phyloP scores from a whole-genome alignment of 176 grass and related monocot genomes.

The Alopecurus myosuroides region DNA sequence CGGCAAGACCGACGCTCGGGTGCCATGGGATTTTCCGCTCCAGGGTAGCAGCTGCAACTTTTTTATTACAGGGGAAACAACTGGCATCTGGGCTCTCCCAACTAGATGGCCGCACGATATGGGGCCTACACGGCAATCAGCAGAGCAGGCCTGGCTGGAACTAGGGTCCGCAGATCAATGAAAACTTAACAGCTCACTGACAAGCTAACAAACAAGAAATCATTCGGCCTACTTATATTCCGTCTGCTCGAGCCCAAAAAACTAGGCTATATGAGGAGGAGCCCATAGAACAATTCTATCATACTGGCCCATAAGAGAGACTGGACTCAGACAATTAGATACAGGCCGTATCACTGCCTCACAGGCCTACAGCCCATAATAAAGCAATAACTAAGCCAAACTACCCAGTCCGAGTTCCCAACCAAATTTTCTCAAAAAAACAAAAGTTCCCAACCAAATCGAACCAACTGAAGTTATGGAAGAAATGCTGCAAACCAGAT shows the following conservation, averaged over 20 bases:
- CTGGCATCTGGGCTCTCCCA: too few relatives aligned
- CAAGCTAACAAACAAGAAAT: too few relatives aligned
- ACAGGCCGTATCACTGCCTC: neutral
- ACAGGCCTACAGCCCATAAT: neutral
- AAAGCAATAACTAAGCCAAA: conserved; percentile 17
- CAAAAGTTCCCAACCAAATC: too few relatives aligned
- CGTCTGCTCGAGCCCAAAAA: too few relatives aligned
- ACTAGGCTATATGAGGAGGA: too few relatives aligned
- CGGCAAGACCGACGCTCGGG: too few relatives aligned
- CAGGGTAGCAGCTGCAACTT: neutral
- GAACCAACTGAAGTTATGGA: neutral
- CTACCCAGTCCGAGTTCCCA: too few relatives aligned
- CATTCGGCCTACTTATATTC: too few relatives aligned
- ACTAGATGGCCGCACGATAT: too few relatives aligned
- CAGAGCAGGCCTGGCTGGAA: neutral
- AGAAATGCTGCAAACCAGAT: neutral
- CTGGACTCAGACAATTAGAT: neutral
- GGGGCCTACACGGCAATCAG: neutral
- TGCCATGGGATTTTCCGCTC: neutral
- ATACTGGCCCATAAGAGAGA: neutral
- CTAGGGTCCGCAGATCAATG: neutral
- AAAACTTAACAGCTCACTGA: neutral
- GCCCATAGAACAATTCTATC: too few relatives aligned
- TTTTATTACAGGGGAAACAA: neutral
- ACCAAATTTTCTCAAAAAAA: too few relatives aligned